phyloP scores from a whole-genome alignment of 805 yeast species.

The Sugiyamaella boreocaroliniensis region DNA sequence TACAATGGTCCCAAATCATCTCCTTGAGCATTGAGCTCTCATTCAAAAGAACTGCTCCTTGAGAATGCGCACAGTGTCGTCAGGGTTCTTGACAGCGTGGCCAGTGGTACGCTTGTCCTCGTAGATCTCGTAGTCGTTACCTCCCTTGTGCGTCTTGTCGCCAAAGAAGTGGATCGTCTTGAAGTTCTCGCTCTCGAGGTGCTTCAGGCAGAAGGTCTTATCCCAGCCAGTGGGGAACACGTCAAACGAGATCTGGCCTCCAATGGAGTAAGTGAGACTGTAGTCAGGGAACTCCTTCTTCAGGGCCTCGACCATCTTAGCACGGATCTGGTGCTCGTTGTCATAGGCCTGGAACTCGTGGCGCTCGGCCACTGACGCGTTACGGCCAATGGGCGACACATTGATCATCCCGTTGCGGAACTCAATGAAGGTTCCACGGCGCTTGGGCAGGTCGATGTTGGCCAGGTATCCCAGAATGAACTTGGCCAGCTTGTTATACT shows the following conservation, averaged over 20 bases:
- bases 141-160: slow-evolving; percentile 93
- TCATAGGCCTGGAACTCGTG: slow-evolving; percentile 86
- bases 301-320: slow-evolving; percentile 75
- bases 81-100: slow-evolving; percentile 85
- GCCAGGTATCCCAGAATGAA: slow-evolving; percentile 81
- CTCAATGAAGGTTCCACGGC: slow-evolving; percentile 98
- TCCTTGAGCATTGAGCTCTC: no score
- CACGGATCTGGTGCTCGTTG: slow-evolving; percentile 72
- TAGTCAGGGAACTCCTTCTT: slow-evolving; percentile 75
- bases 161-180: slow-evolving; percentile 94
- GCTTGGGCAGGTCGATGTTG: slow-evolving; percentile 82
- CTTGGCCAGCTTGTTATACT: slow-evolving; percentile 81
- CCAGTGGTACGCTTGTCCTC: slow-evolving; percentile 89
- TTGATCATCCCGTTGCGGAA: slow-evolving; percentile 99
- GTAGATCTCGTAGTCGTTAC: slow-evolving; percentile 97
- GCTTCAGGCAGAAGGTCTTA: slow-evolving; percentile 95
- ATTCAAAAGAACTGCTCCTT: slow-evolving; percentile 59
- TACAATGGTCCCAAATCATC: no score
- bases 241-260: slow-evolving; percentile 98
- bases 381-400: slow-evolving; percentile 97
- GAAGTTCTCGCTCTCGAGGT: slow-evolving; percentile 80
- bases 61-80: slow-evolving; percentile 78
- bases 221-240: slow-evolving; percentile 99
- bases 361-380: slow-evolving; percentile 91
- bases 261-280: slow-evolving; percentile 91